Percentiles rank a stretch among this genome's conserved stretches.
Conservation (phyloP, 805 yeast species). For the Saccharomycopsis fermentans region DNA sequence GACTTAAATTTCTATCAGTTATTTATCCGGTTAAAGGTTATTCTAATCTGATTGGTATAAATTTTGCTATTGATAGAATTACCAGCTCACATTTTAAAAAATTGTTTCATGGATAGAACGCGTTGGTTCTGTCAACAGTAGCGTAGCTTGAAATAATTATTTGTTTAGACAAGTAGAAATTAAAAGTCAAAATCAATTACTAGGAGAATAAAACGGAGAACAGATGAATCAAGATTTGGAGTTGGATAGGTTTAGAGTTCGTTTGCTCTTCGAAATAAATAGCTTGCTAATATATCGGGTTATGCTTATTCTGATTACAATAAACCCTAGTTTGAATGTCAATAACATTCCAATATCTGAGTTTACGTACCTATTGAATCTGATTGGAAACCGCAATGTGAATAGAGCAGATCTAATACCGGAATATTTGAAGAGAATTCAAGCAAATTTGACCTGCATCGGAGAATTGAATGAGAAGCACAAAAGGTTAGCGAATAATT, state of each 20-base stretch:
- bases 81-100: no score
- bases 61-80: no score
- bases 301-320: constrained; percentile 8
- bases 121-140: no score
- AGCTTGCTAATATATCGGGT: constrained; percentile 11
- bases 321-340: constrained; percentile 13
- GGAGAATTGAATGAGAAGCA: constrained; percentile 17
- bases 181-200: no score
- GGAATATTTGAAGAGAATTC: constrained; percentile 14
- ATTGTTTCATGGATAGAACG: no score
- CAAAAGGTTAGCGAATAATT: neutral
- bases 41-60: no score
- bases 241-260: constrained; percentile 14
- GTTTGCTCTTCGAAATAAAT: constrained; percentile 15
- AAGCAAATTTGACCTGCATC: constrained; percentile 16
- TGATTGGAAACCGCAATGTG: constrained; percentile 2
- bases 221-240: constrained; percentile 2
- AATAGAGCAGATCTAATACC: constrained; percentile 9
- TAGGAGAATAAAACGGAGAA: no score
- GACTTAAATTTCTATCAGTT: no score
- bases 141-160: no score
- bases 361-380: neutral
- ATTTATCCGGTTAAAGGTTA: no score
- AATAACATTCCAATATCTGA: constrained; percentile 10
- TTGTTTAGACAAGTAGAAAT: no score